These are phyloP conservation scores for Chrysoporthe deuterocubensis DNA, from an alignment of 2,329 filamentous ascomycete genomes.

Conservation along the genomic window DNA sequence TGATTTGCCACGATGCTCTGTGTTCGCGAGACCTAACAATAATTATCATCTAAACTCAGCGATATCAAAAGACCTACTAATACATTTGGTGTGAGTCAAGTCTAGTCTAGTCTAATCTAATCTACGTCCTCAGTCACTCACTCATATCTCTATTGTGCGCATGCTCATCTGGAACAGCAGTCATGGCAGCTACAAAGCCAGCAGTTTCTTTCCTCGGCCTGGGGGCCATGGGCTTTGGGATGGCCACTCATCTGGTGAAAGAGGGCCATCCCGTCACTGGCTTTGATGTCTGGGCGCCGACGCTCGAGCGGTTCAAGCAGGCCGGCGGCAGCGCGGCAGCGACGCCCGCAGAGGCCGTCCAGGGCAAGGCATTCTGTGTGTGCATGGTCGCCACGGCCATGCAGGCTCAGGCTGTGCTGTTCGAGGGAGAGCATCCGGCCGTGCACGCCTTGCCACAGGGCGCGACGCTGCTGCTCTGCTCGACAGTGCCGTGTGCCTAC, in stretches of 20 bases:
- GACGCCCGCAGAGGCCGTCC: constrained; percentile 65
- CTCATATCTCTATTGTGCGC: neutral
- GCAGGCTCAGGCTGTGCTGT: constrained; percentile 69
- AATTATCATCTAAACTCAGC: too few relatives aligned
- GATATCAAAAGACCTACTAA: too few relatives aligned
- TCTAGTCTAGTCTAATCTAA: too few relatives aligned
- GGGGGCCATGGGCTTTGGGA: constrained; percentile 81
- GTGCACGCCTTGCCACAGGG: constrained; percentile 54
- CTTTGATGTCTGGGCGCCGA: constrained; percentile 71
- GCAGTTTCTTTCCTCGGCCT: constrained; percentile 72
- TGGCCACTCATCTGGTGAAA: constrained; percentile 75
- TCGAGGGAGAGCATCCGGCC: constrained; percentile 60
- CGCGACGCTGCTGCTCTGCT: constrained; percentile 68
- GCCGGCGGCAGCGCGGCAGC: constrained; percentile 64
- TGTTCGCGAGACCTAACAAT: neutral
- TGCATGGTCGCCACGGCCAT: constrained; percentile 77
- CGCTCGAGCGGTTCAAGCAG: constrained; percentile 66
- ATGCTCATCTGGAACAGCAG: constrained; percentile 4
- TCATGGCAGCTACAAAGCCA: constrained; percentile 41
- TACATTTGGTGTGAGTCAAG: too few relatives aligned
- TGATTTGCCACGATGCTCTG: neutral
- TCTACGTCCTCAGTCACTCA: neutral
- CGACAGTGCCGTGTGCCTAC: constrained; percentile 71
- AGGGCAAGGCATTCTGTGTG: constrained; percentile 63
- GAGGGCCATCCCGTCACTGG: constrained; percentile 70